Conservation (phyloP, 23 red algal genomes). For the Gracilaria gracilis region DNA sequence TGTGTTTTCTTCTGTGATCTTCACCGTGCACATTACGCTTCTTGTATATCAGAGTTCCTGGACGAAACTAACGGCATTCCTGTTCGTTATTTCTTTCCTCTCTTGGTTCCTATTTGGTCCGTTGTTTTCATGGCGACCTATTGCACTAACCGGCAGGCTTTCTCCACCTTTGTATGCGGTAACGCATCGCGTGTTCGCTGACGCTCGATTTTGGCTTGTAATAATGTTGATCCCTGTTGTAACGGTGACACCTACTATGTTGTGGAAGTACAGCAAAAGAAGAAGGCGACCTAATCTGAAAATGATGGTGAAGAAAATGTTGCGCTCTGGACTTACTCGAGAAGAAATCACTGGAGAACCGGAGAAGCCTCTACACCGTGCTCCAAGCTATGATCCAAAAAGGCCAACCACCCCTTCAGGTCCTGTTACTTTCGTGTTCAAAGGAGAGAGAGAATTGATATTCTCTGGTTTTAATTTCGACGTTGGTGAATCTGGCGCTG, state of each 20-base stretch:
- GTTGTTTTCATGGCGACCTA: slow-evolving; percentile 56
- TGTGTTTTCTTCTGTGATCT: slow-evolving; percentile 57
- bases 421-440: slow-evolving; percentile 53
- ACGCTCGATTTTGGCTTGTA: slow-evolving; percentile 72
- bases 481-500: slow-evolving; percentile 58
- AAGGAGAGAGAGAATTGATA: slow-evolving; percentile 51
- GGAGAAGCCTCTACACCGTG: slow-evolving; percentile 43
- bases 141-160: slow-evolving; percentile 48
- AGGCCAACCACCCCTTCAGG: slow-evolving; percentile 36
- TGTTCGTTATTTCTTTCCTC: slow-evolving; percentile 55
- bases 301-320: slow-evolving; percentile 61
- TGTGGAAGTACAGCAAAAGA: slow-evolving; percentile 60
- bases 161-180: slow-evolving; percentile 68
- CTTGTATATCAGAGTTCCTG: slow-evolving; percentile 79
- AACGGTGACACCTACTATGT: slow-evolving; percentile 51
- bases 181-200: slow-evolving; percentile 64
- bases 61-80: slow-evolving; percentile 54
- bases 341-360: slow-evolving; percentile 65
- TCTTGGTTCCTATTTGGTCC: slow-evolving; percentile 72
- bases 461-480: slow-evolving; percentile 76
- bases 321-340: slow-evolving; percentile 62
- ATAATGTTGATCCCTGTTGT: slow-evolving; percentile 54
- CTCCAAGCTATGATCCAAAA: slow-evolving; percentile 63
- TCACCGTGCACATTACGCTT: slow-evolving; percentile 60
- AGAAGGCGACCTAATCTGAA: slow-evolving; percentile 70